Base-by-base conservation (phyloP, 106 monocot genomes). In the Dioscorea dumetorum region DNA sequence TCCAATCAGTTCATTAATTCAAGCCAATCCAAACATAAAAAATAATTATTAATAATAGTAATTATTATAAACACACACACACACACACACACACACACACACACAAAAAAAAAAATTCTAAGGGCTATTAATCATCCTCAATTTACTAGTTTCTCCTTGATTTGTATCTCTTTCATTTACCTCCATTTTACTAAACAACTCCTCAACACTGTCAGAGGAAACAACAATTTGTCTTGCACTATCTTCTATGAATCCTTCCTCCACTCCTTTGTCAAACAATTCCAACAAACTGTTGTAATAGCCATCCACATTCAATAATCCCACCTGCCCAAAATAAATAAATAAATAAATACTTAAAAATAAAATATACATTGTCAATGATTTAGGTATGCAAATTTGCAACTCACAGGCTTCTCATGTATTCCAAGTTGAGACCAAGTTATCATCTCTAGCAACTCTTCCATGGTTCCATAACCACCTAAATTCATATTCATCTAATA, bases 381-480 rank as follows among this genome's bases (percentile, higher is more conserved):
- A 28, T 28, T 28, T 28, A 56, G 54, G 14, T 22, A 9, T 31
- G n/a, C 53, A 59, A 19, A 60, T 7, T 17, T 2, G 61, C 63
- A 53, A 19, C 71, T 79, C 62, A 93, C 92, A 57, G 88, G 88
- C 62, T 93, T 93, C 33, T 85, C 80, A 86, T 93, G 88, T 69
- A 93, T 93, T 41, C 92, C 85, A 68, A 93, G 85, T 72, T 93
- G 92, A 63, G 85, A 72, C 88, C 88, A 88, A 48, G 92, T 82
- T 78, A 93, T 93, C 63, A 93, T 80, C 78, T 93, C 92, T 62
- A 93, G 69, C 63, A 93, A 79, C 75, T 93, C 92, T 76, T 93
- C 92, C 88, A 93, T 85, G 22, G 92, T 93, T 61, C 92, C 92
- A 81, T 93, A 93, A 14, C 92, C 92, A 79, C 92, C 28, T 28